phyloP scores from a whole-genome alignment of 202 grass and related monocot species.

The Carex arenaria region DNA sequence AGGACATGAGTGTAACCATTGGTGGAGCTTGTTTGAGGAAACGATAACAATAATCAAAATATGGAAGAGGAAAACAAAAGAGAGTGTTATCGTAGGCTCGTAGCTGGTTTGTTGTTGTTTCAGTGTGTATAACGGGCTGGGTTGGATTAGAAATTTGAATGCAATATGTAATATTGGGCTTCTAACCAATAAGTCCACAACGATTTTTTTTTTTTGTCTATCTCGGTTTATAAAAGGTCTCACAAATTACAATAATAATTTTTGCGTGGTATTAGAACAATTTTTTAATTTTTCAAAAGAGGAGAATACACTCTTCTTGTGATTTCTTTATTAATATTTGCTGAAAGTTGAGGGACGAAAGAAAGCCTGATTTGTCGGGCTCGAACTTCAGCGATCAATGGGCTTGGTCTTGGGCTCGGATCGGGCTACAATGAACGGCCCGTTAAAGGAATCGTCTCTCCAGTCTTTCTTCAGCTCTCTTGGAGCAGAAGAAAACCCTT shows the following conservation, averaged over 20 bases:
- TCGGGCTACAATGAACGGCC: background rate
- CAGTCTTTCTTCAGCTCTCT: slow-evolving; percentile 1
- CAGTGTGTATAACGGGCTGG: background rate
- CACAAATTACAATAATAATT: too few relatives aligned
- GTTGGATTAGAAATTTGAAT: background rate
- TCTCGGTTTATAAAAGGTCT: too few relatives aligned
- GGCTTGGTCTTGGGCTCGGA: background rate
- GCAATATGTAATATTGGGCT: background rate
- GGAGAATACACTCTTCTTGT: too few relatives aligned
- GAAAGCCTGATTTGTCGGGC: too few relatives aligned
- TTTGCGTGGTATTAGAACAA: too few relatives aligned
- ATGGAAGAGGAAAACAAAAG: background rate
- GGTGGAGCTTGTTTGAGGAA: slow-evolving; percentile 1
- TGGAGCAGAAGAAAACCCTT: slow-evolving; percentile 24
- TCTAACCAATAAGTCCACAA: background rate
- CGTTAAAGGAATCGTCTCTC: background rate
- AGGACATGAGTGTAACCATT: slow-evolving; percentile 21
- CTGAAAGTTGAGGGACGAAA: too few relatives aligned
- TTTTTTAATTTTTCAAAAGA: too few relatives aligned
- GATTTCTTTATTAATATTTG: too few relatives aligned
- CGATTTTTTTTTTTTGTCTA: too few relatives aligned
- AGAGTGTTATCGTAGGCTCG: background rate
- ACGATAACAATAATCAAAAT: background rate
- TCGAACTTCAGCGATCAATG: background rate
- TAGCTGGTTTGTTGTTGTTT: background rate